Percentiles rank a stretch among this genome's conserved stretches.
Evolutionary conservation across 345 rosid species (phyloP).

Genomic region (Psidium friedrichsthalianum): DNA sequence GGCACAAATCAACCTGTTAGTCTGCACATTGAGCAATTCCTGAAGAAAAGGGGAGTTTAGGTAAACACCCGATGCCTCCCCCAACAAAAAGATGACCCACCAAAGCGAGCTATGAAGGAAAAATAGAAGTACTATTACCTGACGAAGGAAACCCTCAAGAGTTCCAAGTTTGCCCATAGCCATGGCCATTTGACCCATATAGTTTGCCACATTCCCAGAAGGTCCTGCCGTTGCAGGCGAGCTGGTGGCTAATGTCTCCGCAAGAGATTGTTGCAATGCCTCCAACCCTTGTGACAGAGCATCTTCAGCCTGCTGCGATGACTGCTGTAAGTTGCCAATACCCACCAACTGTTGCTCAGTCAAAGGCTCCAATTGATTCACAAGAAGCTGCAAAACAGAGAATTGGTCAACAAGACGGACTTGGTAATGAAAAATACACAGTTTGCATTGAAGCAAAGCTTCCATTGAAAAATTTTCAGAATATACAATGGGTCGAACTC

Average conservation of each 20-base stretch:
- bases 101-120: not conserved
- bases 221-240: conserved; percentile 51
- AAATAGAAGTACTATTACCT: conserved; percentile 21
- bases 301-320: conserved; percentile 90
- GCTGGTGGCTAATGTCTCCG: conserved; percentile 77
- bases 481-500: not conserved
- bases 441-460: not conserved
- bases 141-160: conserved; percentile 72
- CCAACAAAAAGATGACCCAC: not conserved
- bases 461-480: not conserved
- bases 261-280: conserved; percentile 74
- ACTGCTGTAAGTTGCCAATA: conserved; percentile 68
- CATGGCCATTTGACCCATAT: conserved; percentile 99
- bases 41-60: not conserved
- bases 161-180: conserved; percentile 97
- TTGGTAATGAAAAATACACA: not conserved
- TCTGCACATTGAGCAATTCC: not conserved
- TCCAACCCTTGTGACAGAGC: conserved; percentile 96
- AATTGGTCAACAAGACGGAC: not conserved
- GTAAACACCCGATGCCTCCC: not conserved
- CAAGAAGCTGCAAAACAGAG: conserved; percentile 43
- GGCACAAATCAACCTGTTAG: not conserved
- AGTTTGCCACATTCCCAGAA: conserved; percentile 78
- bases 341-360: conserved; percentile 71
- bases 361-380: conserved; percentile 80